A percentile compares a stretch with the other conserved stretches of the same genome.
Conservation (phyloP, 2,329 filamentous ascomycete species). For the Monosporascus sp. region DNA sequence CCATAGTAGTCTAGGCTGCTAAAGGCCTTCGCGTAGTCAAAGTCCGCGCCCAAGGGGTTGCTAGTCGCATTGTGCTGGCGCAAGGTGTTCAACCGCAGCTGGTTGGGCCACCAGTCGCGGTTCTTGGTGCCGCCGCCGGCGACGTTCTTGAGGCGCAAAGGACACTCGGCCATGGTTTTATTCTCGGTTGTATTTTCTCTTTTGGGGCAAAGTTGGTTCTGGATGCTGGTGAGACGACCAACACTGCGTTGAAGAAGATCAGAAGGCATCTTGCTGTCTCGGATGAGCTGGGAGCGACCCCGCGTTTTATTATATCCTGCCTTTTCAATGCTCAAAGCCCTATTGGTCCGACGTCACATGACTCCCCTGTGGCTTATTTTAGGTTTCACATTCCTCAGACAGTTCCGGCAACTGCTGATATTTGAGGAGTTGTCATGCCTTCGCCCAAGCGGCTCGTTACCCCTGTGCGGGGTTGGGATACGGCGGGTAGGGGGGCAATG, state of each 20-base stretch:
- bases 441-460: background rate
- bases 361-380: background rate
- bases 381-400: background rate
- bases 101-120: conserved; percentile 70
- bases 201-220: background rate
- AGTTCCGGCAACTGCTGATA: background rate
- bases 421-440: background rate
- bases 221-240: background rate
- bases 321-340: background rate
- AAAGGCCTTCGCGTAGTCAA: conserved; percentile 70
- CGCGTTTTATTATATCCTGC: background rate
- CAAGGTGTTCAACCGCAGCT: conserved; percentile 64
- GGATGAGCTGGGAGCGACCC: background rate
- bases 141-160: conserved; percentile 26
- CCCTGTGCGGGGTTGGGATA: background rate
- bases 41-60: conserved; percentile 61
- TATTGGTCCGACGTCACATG: background rate
- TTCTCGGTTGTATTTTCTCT: background rate
- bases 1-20: conserved; percentile 65
- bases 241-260: background rate
- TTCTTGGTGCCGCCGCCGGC: conserved; percentile 63
- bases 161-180: background rate
- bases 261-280: background rate
- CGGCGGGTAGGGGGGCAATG: background rate
- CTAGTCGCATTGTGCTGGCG: conserved; percentile 62